Evolutionary conservation across 345 rosid genomes (phyloP), one percentile per base, ranked within the genome.

Genomic region (Gossypium rotundifolium): DNA sequence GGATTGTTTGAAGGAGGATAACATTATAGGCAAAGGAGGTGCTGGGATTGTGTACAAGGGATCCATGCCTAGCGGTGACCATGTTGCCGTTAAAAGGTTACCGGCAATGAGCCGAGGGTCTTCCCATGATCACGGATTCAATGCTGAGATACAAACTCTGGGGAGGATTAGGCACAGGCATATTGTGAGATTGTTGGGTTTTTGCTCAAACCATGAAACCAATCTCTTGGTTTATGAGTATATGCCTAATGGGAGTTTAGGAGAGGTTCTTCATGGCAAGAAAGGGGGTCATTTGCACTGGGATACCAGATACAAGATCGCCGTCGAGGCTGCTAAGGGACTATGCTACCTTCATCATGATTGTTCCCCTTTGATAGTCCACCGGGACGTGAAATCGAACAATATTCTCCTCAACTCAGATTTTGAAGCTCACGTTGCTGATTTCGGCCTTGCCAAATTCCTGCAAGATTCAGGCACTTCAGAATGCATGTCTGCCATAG

Each of bases 401-500:
- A 92, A 92, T 52, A 92, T 92, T 80, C 89, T 92, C 45, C 90
- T 93, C 1, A 97, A 93, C 74, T 87, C 88, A 6, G 86, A 78
- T 81, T 89, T 86, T 18, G 98, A 93, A 84, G 98, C 98, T 71
- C 98, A 93, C 79, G 97, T 93, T 70, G 97, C 98, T 63, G 98
- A 93, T 69, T 93, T 93, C 70, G 98, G 98, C 69, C 93, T 93
- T 3, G 97, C 98, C 46, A 93, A 91, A 76, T 93, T 93, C 82
- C 81, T 93, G 76, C 98, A 91, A 84, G 94, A 93, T 60, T 91
- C 97, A 0, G 98, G 98, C 79, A 86, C 97, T 76, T 93, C 98
- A 17, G 97, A 93, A 70, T 93, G 97, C 79, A 93, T 93, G 98
- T 93, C 98, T 70, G 98, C 97, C 17, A 93, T 93, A 51, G 98